Evolutionary conservation across 306 rosid genomes (phyloP).

Genomic region (Castanea mollissima): DNA sequence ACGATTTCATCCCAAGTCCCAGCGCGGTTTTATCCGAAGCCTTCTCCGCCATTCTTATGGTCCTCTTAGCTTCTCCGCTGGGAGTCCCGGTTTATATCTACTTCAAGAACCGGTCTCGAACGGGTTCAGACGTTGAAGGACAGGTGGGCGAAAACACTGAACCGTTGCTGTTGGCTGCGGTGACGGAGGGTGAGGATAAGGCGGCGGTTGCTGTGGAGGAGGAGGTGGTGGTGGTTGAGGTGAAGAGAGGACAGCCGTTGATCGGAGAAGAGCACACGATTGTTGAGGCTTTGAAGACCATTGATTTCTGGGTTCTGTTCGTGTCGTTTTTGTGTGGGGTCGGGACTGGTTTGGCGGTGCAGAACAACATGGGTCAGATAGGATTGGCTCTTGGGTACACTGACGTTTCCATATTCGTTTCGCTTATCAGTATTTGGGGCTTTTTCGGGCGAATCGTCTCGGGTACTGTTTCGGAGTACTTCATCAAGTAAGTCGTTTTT

Average conservation of each 20-base stretch:
- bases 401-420: slow-evolving; percentile 75
- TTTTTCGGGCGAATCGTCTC: slow-evolving; percentile 77
- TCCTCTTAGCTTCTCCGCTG: slow-evolving; percentile 66
- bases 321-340: slow-evolving; percentile 87
- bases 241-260: slow-evolving; percentile 29
- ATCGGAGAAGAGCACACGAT: slow-evolving; percentile 92
- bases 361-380: slow-evolving; percentile 93
- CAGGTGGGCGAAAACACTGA: slow-evolving; percentile 9
- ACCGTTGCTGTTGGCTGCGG: slow-evolving; percentile 35
- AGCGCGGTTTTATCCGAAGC: slow-evolving; percentile 31
- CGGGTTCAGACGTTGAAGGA: slow-evolving; percentile 38
- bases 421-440: slow-evolving; percentile 73
- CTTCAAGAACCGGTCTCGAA: slow-evolving; percentile 6
- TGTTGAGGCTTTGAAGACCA: slow-evolving; percentile 40
- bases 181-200: slow-evolving; percentile 2
- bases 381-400: slow-evolving; percentile 80
- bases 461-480: slow-evolving; percentile 65
- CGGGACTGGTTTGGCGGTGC: slow-evolving; percentile 85
- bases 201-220: not conserved
- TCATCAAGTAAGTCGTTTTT: slow-evolving; percentile 35
- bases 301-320: slow-evolving; percentile 89
- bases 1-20: slow-evolving; percentile 55
- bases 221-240: not conserved
- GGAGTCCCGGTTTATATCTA: slow-evolving; percentile 52
- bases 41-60: slow-evolving; percentile 40